phyloP scores from a whole-genome alignment of 257 asterid species.

The Forsythia suspensa region DNA sequence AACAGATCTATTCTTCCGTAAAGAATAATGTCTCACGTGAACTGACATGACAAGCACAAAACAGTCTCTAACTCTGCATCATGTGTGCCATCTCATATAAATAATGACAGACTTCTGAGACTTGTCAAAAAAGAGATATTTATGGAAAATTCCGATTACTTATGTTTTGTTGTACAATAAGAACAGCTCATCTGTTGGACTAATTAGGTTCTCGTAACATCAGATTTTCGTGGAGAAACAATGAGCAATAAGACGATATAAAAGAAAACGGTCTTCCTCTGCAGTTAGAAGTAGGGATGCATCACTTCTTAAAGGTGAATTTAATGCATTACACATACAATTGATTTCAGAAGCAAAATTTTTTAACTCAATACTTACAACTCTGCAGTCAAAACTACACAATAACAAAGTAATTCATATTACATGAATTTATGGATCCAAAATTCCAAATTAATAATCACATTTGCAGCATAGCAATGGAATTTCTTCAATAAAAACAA shows the following conservation, averaged over 20 bases:
- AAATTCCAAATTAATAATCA: not conserved
- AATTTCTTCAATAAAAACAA: slow-evolving; percentile 2
- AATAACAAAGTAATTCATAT: no score
- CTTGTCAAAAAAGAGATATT: not conserved
- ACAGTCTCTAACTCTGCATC: not conserved
- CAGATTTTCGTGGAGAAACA: not conserved
- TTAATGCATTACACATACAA: no score
- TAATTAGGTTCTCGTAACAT: not conserved
- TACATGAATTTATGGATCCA: not conserved
- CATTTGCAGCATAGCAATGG: not conserved
- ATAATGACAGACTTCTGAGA: not conserved
- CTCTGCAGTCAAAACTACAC: no score
- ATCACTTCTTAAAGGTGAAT: no score
- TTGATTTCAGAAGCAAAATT: no score
- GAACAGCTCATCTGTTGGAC: not conserved
- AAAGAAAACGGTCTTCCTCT: no score
- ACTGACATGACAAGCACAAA: not conserved
- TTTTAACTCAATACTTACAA: no score
- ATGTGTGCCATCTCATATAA: not conserved
- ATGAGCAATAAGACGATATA: not conserved
- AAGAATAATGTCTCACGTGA: not conserved
- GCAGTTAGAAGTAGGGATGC: no score
- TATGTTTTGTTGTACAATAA: not conserved
- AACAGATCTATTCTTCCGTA: no score
- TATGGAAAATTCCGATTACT: not conserved